Conservation (phyloP, 2,329 filamentous ascomycete genomes). For the Colletotrichum sp. region DNA sequence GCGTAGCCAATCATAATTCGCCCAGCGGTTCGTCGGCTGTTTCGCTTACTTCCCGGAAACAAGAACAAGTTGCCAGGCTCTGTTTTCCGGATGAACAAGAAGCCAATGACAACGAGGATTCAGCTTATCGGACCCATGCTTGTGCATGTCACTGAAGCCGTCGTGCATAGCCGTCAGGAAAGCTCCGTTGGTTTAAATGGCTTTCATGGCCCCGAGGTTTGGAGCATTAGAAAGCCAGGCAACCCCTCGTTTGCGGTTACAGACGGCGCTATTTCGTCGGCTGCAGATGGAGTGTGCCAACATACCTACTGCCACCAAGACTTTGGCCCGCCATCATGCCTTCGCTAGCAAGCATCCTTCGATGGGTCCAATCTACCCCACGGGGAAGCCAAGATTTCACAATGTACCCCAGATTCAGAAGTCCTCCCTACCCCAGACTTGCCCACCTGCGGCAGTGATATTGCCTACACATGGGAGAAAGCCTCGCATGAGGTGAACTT, state of each 20-base stretch:
- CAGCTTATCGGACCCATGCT: background rate
- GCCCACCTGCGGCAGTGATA: background rate
- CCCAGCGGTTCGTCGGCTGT: background rate
- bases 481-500: background rate
- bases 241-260: background rate
- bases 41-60: background rate
- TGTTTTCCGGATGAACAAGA: background rate
- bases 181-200: background rate
- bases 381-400: background rate
- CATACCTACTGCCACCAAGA: background rate
- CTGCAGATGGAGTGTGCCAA: background rate
- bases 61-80: background rate
- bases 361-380: background rate
- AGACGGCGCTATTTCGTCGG: background rate
- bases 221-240: background rate
- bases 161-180: background rate
- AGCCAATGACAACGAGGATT: background rate
- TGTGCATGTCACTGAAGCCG: background rate
- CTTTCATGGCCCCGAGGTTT: background rate
- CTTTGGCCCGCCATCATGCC: background rate
- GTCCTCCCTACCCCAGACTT: background rate
- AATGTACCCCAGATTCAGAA: background rate
- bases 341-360: background rate
- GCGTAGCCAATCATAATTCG: background rate
- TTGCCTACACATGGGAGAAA: background rate